Evolutionary conservation across 169 alveolate species (phyloP), one percentile per base, ranked within the genome.

Genomic region (Neospora caninum): DNA sequence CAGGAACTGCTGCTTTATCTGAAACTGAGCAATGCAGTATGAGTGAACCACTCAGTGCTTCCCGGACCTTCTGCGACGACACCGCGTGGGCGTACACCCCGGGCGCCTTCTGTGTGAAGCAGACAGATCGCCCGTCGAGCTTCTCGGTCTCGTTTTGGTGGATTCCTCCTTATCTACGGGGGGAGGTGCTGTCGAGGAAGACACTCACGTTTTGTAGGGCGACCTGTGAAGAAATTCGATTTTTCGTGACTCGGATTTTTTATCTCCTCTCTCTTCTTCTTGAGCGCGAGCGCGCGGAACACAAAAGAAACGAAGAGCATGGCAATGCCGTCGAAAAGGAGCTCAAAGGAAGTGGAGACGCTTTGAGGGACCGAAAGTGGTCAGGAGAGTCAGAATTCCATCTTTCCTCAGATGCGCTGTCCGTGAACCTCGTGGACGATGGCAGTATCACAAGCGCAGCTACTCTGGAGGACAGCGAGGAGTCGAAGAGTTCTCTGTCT

Each of bases 321-420:
- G n/a, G 13, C 39, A 20, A n/a, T n/a, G 86, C 39, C 39, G 86
- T 16, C 39, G 20, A 9, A 2, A 16, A 78, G 86, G 86, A 13
- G 86, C 22, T 2, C 27, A n/a, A n/a, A n/a, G 86, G 86, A 38
- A n/a, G 29, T 36, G 41, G 1, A 43, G 42, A 18, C 10, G 45
- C 43, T 27, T 0, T 64, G 73, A 64, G 20, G 73, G 73, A 64
- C 20, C 20, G 31, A 22, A 64, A 64, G 73, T 0, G 73, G 25
- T 27, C n/a, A 29, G 31, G 31, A 13, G 86, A 16, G 20, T 2
- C 29, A 20, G 49, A n/a, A 16, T 78, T 78, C n/a, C 86, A 43
- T 78, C 86, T 78, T n/a, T 36, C 39, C 86, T 78, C 86, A 9
- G 86, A 78, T 78, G 86, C 86, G 86, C 31, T 78, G 86, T 78